These are phyloP conservation scores for Parachaetomium inaequale DNA, from an alignment of 495 filamentous ascomycete genomes.

Conservation along the genomic window DNA sequence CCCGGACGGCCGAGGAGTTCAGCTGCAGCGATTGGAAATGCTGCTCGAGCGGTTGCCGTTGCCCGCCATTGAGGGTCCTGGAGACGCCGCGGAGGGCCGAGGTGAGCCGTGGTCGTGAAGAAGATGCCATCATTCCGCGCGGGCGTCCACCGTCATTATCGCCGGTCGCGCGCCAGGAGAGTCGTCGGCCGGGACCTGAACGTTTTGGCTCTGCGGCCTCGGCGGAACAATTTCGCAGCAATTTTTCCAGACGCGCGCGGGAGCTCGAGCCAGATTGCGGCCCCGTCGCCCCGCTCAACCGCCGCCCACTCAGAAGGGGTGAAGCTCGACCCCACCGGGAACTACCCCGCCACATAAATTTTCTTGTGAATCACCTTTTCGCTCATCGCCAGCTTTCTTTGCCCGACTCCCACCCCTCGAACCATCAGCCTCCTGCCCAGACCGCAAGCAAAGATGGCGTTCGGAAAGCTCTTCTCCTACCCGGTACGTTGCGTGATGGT, in stretches of 20 bases:
- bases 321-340: conserved; percentile 11
- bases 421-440: conserved; percentile 12
- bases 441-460: conserved; percentile 65
- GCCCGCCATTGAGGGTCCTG: conserved; percentile 10
- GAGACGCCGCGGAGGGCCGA: conserved; percentile 27
- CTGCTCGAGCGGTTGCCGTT: conserved; percentile 29
- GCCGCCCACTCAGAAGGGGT: neutral
- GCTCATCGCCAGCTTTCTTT: conserved; percentile 22
- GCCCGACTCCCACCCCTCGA: conserved; percentile 19
- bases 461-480: conserved; percentile 93
- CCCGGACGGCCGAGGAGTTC: conserved; percentile 1
- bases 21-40: conserved; percentile 29
- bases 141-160: conserved; percentile 25
- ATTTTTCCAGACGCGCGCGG: conserved; percentile 25
- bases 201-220: conserved; percentile 8
- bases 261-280: conserved; percentile 18
- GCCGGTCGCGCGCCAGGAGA: conserved; percentile 17
- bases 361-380: conserved; percentile 26
- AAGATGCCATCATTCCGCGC: conserved; percentile 33
- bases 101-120: conserved; percentile 25
- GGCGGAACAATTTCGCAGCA: conserved; percentile 29
- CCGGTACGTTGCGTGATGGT: conserved; percentile 55
- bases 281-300: neutral
- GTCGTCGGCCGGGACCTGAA: conserved; percentile 5
- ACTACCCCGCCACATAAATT: conserved; percentile 36